phyloP scores from a whole-genome alignment of 1,284 basidiomycete species.

The Thecaphora thlaspeos region DNA sequence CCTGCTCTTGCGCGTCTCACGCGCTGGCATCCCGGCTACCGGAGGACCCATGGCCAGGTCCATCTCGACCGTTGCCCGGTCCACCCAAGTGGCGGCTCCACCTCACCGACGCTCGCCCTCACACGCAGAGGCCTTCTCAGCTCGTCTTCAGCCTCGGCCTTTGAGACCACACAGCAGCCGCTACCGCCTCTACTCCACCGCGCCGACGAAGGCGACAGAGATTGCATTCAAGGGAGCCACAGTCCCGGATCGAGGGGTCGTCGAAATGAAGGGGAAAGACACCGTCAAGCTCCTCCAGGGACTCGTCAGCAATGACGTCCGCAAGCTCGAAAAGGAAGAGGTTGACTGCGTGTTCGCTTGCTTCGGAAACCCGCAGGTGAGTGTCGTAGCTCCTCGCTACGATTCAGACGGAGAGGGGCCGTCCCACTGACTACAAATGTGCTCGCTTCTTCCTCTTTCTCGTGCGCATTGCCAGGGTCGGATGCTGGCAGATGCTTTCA shows the following conservation, averaged over 20 bases:
- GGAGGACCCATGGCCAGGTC: no score
- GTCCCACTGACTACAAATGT: no score
- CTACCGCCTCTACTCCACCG: slow-evolving; percentile 7
- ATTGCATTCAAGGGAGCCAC: slow-evolving; percentile 12
- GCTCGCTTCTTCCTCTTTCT: slow-evolving; percentile 15
- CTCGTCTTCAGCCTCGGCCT: no score
- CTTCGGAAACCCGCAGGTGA: slow-evolving; percentile 81
- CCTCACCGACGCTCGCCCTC: no score
- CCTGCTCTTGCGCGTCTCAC: no score
- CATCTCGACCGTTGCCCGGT: no score
- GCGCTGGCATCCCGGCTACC: no score
- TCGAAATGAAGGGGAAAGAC: slow-evolving; percentile 79
- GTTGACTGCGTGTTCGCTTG: slow-evolving; percentile 66
- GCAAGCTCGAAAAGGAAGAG: slow-evolving; percentile 33
- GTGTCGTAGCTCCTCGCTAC: no score
- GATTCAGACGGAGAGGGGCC: no score
- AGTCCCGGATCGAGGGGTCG: slow-evolving; percentile 58
- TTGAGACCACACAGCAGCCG: no score
- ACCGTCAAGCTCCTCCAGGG: slow-evolving; percentile 85
- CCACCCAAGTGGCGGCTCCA: no score
- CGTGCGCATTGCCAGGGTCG: slow-evolving; percentile 67
- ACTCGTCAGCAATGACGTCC: slow-evolving; percentile 68
- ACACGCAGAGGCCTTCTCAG: no score
- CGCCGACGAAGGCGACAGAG: background rate
- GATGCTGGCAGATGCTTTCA: slow-evolving; percentile 82